Base-by-base conservation (phyloP, 2,329 filamentous ascomycete genomes). In the Fusarium caatingaense region DNA sequence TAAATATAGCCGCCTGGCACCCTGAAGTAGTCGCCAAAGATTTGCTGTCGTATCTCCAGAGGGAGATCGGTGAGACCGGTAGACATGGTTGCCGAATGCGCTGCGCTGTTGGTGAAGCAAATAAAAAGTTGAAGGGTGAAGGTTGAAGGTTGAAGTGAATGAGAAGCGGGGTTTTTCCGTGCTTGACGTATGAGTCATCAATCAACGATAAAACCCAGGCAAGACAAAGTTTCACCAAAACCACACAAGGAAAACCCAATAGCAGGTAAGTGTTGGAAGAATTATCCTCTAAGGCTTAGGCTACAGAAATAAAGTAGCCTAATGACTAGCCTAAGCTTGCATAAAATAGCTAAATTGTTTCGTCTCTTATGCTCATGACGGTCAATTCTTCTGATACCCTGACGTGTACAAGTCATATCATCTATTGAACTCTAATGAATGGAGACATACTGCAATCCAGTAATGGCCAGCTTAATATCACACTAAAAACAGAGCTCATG, bases 11-110 rank as follows among this genome's bases (percentile, higher is more conserved):
- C 71, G 12, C 32, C 66, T 6, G 63, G 41, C 9, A 60, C 48
- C 9, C 46, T 27, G 12, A 73, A 58, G 28, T 50, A 68, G 15
- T 65, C n/a, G 9, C n/a, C 20, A 40, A 66, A 72, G 13, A 73
- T 73, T 15, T 49, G 15, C 4, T 30, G 15, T 11, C 71, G 63
- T n/a, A 72, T 8, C 47, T 73, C 68, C 9, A n/a, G 1, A 8
- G 13, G 71, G 56, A 53, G 58, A n/a, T 10, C 5, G 1, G 44
- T 37, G 15, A 64, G n/a, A 7, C 3, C 28, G 11, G 6, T 21
- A 12, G 41, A 12, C 56, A 63, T 63, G 11, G 16, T 15, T 15
- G 7, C 16, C 2, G 16, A 25, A n/a, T 27, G 21, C 9, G 18
- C 10, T 37, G 3, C 1, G 34, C 18, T n/a, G 34, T 1, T n/a